Percentiles rank a stretch among this genome's conserved stretches.
Conservation (phyloP, 140 eudicot species). For the Cichorium intybus region DNA sequence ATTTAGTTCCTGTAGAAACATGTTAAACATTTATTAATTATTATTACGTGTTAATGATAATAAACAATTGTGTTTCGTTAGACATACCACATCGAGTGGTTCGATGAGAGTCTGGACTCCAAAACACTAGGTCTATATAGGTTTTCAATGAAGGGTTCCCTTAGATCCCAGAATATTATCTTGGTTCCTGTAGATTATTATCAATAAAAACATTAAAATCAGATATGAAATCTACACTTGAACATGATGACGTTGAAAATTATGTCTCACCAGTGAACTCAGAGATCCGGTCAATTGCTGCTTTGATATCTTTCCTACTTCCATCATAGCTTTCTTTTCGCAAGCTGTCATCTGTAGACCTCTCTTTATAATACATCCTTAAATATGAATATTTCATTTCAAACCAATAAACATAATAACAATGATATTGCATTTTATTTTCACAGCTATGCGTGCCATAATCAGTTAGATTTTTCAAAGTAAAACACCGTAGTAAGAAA, state of each 20-base stretch:
- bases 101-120: slow-evolving; percentile 77
- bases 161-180: slow-evolving; percentile 87
- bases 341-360: slow-evolving; percentile 39
- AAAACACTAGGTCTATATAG: slow-evolving; percentile 80
- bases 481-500: no score
- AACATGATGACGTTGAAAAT: neutral
- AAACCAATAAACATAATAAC: no score
- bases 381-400: slow-evolving; percentile 12
- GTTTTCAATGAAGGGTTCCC: slow-evolving; percentile 85
- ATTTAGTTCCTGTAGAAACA: slow-evolving; percentile 75
- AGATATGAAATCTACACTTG: neutral
- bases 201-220: neutral
- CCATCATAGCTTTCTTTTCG: slow-evolving; percentile 83
- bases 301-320: slow-evolving; percentile 91
- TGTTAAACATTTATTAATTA: neutral
- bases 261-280: slow-evolving; percentile 83
- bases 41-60: neutral
- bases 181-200: slow-evolving; percentile 59
- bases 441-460: no score
- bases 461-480: no score
- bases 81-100: slow-evolving; percentile 82
- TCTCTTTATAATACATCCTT: slow-evolving; percentile 38
- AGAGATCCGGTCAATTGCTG: slow-evolving; percentile 89
- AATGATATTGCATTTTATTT: no score
- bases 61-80: neutral